Percentiles rank a stretch among this genome's conserved stretches.
Evolutionary conservation across 108 stramenopile genomes (phyloP).

Genomic region (Nitzschia sp.): DNA sequence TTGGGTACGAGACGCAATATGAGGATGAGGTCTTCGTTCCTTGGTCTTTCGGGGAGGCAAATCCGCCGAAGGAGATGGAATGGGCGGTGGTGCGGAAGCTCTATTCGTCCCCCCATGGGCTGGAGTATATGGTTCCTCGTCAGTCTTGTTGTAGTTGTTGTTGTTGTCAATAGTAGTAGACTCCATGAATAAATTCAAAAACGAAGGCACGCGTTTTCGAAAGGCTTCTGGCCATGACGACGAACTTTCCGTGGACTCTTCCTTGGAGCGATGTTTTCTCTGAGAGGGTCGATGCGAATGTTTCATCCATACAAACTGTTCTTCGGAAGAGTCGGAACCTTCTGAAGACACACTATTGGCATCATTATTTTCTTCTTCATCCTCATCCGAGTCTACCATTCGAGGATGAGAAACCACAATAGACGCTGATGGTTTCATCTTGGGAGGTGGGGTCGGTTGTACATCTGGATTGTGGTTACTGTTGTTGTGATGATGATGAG

Average conservation of each 20-base stretch:
- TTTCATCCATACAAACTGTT: constrained; percentile 29
- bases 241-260: neutral
- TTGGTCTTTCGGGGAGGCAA: too few species aligned
- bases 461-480: too few species aligned
- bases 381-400: constrained; percentile 1
- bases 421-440: too few species aligned
- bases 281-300: constrained; percentile 13
- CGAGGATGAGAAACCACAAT: too few species aligned
- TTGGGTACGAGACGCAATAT: too few species aligned
- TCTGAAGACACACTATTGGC: neutral
- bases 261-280: neutral
- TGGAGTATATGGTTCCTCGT: neutral
- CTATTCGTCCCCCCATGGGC: neutral
- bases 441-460: too few species aligned
- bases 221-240: constrained; percentile 7
- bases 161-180: neutral
- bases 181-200: constrained; percentile 15
- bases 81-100: neutral
- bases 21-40: too few species aligned
- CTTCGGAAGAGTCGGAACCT: constrained; percentile 13
- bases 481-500: too few species aligned
- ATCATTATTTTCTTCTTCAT: neutral
- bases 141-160: neutral
- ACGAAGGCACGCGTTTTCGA: constrained; percentile 8
- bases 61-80: too few species aligned